Conservation (phyloP, 495 filamentous ascomycete genomes). For the Cercophora sp. region DNA sequence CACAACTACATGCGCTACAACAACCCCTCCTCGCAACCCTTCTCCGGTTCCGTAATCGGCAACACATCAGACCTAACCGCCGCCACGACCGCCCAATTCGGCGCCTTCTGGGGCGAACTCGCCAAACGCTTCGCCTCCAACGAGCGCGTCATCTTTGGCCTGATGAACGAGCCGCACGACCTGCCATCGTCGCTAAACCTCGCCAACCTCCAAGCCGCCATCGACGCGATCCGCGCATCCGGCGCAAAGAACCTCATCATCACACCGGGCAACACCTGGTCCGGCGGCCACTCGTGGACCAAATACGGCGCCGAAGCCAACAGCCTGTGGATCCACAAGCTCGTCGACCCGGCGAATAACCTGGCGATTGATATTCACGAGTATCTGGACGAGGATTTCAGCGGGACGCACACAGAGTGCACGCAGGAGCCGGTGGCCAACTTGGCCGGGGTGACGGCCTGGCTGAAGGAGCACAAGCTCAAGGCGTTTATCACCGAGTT, state of each 20-base stretch:
- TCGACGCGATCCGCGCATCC: slow-evolving; percentile 43
- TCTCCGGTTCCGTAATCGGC: slow-evolving; percentile 47
- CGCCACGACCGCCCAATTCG: slow-evolving; percentile 48
- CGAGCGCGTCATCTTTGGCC: slow-evolving; percentile 49
- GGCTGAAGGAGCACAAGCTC: slow-evolving; percentile 46
- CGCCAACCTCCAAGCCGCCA: slow-evolving; percentile 48
- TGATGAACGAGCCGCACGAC: slow-evolving; percentile 52
- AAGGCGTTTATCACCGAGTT: slow-evolving; percentile 55
- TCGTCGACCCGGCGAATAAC: slow-evolving; percentile 46
- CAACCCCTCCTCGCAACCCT: slow-evolving; percentile 48
- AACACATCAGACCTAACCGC: slow-evolving; percentile 40
- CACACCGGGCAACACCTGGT: slow-evolving; percentile 47
- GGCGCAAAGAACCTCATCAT: slow-evolving; percentile 45
- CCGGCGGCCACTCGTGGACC: slow-evolving; percentile 48
- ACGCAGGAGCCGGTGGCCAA: slow-evolving; percentile 34
- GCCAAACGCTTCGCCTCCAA: slow-evolving; percentile 44
- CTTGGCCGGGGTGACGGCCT: slow-evolving; percentile 41
- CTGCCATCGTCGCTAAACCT: slow-evolving; percentile 44
- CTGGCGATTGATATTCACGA: slow-evolving; percentile 52
- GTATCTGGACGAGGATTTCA: slow-evolving; percentile 50
- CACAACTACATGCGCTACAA: slow-evolving; percentile 57
- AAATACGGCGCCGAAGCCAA: slow-evolving; percentile 40
- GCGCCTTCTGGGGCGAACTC: slow-evolving; percentile 51
- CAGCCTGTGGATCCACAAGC: slow-evolving; percentile 38
- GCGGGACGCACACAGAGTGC: slow-evolving; percentile 40